Evolutionary conservation across 1,284 basidiomycete genomes (phyloP), one percentile per base, ranked within the genome.

Genomic region (Neolentinus lepideus): DNA sequence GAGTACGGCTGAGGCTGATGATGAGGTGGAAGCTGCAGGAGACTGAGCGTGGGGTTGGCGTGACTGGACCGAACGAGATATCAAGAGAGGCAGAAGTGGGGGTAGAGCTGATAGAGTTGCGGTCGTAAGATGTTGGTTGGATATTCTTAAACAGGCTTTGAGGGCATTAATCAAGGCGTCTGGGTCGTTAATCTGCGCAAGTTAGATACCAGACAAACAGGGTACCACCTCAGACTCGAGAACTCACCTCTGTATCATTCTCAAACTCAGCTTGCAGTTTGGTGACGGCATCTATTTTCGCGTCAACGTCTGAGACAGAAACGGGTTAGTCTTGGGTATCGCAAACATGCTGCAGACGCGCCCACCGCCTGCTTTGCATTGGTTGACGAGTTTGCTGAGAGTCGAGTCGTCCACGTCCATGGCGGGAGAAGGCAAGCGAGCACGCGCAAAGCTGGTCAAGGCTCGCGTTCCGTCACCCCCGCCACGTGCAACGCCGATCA

Each of bases 111-210:
- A 77, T 61, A 89, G 72, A 38, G 85, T 84, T 48, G 88, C 87
- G 57, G 81, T 84, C n/a, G 83, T 81, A 51, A 95, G 74, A 64
- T 91, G 88, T 64, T 91, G 84, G 69, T 95, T 92, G 48, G 89
- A 79, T 52, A 84, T 84, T 62, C 88, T 82, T 62, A 94, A 78
- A 62, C 84, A 88, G 53, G 83, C 65, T 70, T 90, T 92, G 65
- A 95, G 77, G 38, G 78, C 74, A 55, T 73, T 73, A 58, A 91
- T 77, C 65, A 92, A 74, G 36, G 74, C 72, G 61, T 92, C 90
- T 21, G 83, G 66, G 65, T 91, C 89, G 48, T 76, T 66, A 56
- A 92, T 78, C 88, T 91, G 62, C 31, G 45, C 27, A 52, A 55
- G 29, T 56, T 56, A 60, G 57, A 29, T 61, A 47, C 56, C 31